Evolutionary conservation across 768 basidiomycete species (phyloP).

Genomic region (Amanita subjunquillea): DNA sequence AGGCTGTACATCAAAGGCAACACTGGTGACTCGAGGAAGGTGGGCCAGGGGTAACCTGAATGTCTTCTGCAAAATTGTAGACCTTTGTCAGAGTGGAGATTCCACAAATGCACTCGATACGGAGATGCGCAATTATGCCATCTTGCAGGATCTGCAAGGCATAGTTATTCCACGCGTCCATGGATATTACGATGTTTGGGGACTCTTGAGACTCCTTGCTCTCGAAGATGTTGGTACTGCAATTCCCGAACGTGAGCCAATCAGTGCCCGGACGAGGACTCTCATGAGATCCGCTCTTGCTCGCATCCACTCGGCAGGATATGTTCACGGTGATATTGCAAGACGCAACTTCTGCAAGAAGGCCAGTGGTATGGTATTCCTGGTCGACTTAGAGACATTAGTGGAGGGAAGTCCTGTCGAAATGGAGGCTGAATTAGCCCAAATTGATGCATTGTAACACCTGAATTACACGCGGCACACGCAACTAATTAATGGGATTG

Average conservation of each 20-base stretch:
- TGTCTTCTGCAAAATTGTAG: neutral
- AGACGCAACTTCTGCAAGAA: slow-evolving; percentile 10
- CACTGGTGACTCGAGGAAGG: neutral
- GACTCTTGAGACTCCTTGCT: slow-evolving; percentile 9
- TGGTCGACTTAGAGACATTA: slow-evolving; percentile 8
- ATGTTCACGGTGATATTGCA: slow-evolving; percentile 8
- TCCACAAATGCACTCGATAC: neutral
- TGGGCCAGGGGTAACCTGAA: neutral
- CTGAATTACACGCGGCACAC: too few relatives aligned
- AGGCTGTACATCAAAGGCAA: slow-evolving; percentile 4
- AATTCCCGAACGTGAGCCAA: slow-evolving; percentile 6
- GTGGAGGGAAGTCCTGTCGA: neutral
- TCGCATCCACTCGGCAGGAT: slow-evolving; percentile 6
- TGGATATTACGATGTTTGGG: slow-evolving; percentile 11
- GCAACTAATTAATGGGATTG: too few relatives aligned
- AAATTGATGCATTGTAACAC: neutral
- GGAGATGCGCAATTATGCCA: neutral
- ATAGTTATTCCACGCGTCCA: neutral
- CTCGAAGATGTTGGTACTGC: slow-evolving; percentile 9
- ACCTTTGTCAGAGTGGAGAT: neutral
- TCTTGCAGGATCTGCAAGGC: neutral
- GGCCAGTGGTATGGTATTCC: slow-evolving; percentile 3
- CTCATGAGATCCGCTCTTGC: slow-evolving; percentile 6
- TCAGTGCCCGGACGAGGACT: slow-evolving; percentile 3
- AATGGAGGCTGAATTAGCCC: neutral